Percentiles rank a stretch among this genome's conserved stretches.
Evolutionary conservation across 495 filamentous ascomycete genomes (phyloP).

Genomic region (Xylaria bambusicola): DNA sequence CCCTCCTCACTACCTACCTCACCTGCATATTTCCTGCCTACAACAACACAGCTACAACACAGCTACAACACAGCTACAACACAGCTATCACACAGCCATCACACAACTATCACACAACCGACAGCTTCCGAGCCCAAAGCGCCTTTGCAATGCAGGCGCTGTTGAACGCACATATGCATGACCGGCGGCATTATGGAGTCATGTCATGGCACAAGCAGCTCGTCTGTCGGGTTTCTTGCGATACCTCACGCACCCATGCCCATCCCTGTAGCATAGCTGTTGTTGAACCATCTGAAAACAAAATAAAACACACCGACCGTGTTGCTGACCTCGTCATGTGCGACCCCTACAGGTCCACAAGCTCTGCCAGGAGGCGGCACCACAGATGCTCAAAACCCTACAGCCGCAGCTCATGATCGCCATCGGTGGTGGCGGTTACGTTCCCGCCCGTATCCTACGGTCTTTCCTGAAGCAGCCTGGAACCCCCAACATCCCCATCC

Average conservation of each 20-base stretch:
- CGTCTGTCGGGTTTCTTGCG: too few relatives aligned
- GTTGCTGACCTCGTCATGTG: constrained; percentile 21
- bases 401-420: constrained; percentile 96
- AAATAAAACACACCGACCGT: background rate
- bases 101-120: too few relatives aligned
- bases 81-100: too few relatives aligned
- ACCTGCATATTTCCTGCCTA: constrained; percentile 8
- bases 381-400: constrained; percentile 77
- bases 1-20: too few relatives aligned
- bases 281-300: background rate
- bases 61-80: too few relatives aligned
- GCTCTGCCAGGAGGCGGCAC: constrained; percentile 83
- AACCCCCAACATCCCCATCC: constrained; percentile 94
- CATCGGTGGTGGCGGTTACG: constrained; percentile 96
- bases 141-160: too few relatives aligned
- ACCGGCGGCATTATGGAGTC: too few relatives aligned
- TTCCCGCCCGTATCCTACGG: constrained; percentile 93
- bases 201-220: too few relatives aligned
- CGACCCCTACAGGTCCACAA: constrained; percentile 77
- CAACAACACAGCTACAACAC: constrained; percentile 28
- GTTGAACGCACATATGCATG: background rate
- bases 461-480: constrained; percentile 94
- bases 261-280: too few relatives aligned
- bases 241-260: too few relatives aligned
- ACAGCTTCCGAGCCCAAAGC: too few relatives aligned